Base-by-base conservation (phyloP, 2,329 filamentous ascomycete genomes). In the Verruconis gallopava region DNA sequence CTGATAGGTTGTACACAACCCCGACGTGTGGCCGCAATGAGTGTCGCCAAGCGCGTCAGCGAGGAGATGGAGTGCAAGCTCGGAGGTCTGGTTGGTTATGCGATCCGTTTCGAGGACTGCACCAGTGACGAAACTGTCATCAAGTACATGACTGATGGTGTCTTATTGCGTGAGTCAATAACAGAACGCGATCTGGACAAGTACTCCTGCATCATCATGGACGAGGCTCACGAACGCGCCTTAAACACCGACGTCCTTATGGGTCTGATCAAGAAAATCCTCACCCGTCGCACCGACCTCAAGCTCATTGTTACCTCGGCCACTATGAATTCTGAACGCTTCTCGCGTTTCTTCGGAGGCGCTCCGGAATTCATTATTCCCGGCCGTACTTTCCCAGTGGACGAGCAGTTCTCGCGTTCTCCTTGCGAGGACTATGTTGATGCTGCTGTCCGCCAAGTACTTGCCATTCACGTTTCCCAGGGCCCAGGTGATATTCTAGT, bases 71-170 rank as follows among this genome's bases (percentile, higher is more conserved):
- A 94, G 51, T 86, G 93, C 35, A 80, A 80, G 44, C 68, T 98
- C 6, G 91, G 91, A 38, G 79, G 81, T 44, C 74, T 80, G 1
- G 93, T 98, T 28, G 91, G 91, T 21, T 98, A 98, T 60, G 86
- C 91, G 1, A 98, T 98, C 57, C 86, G 91, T 42, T 98, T 98
- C 54, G 91, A 98, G 57, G 93, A 98, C 58, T 95, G 88, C 60
- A 98, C 91, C 1, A 94, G 85, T 66, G 85, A 86, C 51, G 82
- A 96, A 44, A 98, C 91, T 0, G 71, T 80, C 46, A 96, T 98
- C 65, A 98, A 98, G 63, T 98, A 98, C 61, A 95, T 98, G 88
- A 98, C 91, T 0, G 93, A 98, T 55, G 91, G 91, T 66, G 85
- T 98, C 17, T 67, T 98, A 35, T 72, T 98, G 21, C 76, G 91